A percentile compares a stretch with the other conserved stretches of the same genome.
Evolutionary conservation across 1,284 basidiomycete genomes (phyloP).

Genomic region (Pseudozyma flocculosa): DNA sequence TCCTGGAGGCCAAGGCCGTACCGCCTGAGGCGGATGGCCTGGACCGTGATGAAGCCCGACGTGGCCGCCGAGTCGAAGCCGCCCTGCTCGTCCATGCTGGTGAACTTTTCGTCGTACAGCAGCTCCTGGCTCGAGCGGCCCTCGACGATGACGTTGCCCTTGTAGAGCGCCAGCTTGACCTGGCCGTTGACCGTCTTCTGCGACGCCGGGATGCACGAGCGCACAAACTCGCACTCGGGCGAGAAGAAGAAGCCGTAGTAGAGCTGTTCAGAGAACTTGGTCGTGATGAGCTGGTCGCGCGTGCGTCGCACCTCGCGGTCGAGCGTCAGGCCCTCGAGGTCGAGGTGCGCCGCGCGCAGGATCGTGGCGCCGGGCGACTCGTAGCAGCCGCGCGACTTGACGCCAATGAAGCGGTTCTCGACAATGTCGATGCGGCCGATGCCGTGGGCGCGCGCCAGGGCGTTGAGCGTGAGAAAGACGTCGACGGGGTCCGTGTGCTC

Average conservation of each 20-base stretch:
- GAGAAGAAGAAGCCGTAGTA: constrained; percentile 96
- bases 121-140: constrained; percentile 87
- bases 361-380: constrained; percentile 96
- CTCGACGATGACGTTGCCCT: constrained; percentile 93
- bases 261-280: constrained; percentile 83
- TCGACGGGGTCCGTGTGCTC: constrained; percentile 82
- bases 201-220: constrained; percentile 75
- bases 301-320: constrained; percentile 94
- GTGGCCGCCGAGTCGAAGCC: constrained; percentile 71
- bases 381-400: constrained; percentile 98
- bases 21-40: constrained; percentile 54
- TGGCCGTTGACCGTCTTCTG: constrained; percentile 95
- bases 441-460: constrained; percentile 89
- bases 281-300: constrained; percentile 90
- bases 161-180: constrained; percentile 88
- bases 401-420: constrained; percentile 98
- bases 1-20: constrained; percentile 47
- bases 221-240: constrained; percentile 86
- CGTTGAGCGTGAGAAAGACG: constrained; percentile 88
- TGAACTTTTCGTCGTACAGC: constrained; percentile 89
- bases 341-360: constrained; percentile 90
- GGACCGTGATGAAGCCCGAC: constrained; percentile 55
- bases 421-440: constrained; percentile 97
- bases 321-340: constrained; percentile 93
- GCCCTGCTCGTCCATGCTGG: constrained; percentile 99